These are phyloP conservation scores for Fusarium sp. DNA, from an alignment of 2,329 filamentous ascomycete species.

Conservation along the genomic window DNA sequence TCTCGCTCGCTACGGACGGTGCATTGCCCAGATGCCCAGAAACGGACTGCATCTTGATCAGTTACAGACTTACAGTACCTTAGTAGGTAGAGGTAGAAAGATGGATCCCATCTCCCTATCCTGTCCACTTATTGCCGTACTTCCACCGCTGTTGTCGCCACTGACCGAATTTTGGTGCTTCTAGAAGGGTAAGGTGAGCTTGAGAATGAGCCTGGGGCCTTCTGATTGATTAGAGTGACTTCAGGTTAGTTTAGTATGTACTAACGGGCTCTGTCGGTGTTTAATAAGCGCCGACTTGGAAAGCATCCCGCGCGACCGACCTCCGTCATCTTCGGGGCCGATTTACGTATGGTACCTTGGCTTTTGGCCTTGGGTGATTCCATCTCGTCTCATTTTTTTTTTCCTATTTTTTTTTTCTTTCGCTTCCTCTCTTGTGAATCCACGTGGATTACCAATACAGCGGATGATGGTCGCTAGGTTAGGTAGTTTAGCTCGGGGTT, in stretches of 20 bases:
- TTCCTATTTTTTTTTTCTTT: not conserved
- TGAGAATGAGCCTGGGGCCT: not conserved
- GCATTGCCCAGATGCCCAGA: not conserved
- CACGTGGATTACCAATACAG: conserved; percentile 1
- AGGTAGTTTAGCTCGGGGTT: not conserved
- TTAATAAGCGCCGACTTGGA: too few relatives aligned
- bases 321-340: conserved; percentile 6
- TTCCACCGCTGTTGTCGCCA: conserved; percentile 22
- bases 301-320: not conserved
- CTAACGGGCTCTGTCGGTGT: too few relatives aligned
- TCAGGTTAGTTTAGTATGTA: too few relatives aligned
- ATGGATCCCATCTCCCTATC: not conserved
- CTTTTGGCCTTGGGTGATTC: conserved; percentile 1
- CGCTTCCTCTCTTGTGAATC: not conserved
- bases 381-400: not conserved
- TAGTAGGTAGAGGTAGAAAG: not conserved
- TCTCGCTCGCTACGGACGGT: not conserved
- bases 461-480: not conserved
- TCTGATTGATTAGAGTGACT: not conserved
- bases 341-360: not conserved
- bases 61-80: not conserved
- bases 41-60: not conserved
- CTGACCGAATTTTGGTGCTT: conserved; percentile 20
- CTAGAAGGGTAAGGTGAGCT: conserved; percentile 22
- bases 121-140: conserved; percentile 17